phyloP scores from a whole-genome alignment of 108 stramenopile genomes.

The Nitzschia sp. region DNA sequence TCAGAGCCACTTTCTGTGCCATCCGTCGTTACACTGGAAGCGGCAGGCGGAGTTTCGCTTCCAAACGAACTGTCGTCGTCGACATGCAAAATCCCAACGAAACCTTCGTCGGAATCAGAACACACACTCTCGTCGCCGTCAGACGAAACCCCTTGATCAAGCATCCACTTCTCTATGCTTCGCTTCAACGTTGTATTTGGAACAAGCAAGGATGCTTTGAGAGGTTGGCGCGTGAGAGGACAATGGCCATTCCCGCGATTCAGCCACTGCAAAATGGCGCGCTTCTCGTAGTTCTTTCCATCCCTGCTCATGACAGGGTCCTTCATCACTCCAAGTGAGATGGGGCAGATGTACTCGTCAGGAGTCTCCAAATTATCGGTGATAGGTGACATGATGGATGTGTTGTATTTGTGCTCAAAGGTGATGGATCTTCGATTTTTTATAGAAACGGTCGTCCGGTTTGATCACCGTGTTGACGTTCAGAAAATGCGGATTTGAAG shows the following conservation, averaged over 20 bases:
- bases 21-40: neutral
- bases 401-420: no score
- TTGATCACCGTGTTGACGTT: no score
- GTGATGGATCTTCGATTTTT: no score
- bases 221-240: conserved; percentile 37
- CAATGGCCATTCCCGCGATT: conserved; percentile 24
- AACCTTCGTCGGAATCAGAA: neutral
- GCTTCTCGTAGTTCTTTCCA: conserved; percentile 38
- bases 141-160: conserved; percentile 8
- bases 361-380: conserved; percentile 11
- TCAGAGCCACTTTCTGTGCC: neutral
- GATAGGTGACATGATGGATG: neutral
- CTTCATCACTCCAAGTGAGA: conserved; percentile 29
- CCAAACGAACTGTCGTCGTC: neutral
- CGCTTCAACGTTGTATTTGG: conserved; percentile 23
- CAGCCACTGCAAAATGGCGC: conserved; percentile 37
- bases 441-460: no score
- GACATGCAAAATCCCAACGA: conserved; percentile 8
- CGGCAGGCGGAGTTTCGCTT: neutral
- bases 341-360: conserved; percentile 36
- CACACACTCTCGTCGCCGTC: neutral
- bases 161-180: conserved; percentile 28
- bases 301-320: conserved; percentile 38
- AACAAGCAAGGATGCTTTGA: conserved; percentile 21
- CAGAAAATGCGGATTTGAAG: no score